These are phyloP conservation scores for Phaeosphaeriaceae sp. DNA, from an alignment of 2,329 filamentous ascomycete genomes.

Conservation along the genomic window DNA sequence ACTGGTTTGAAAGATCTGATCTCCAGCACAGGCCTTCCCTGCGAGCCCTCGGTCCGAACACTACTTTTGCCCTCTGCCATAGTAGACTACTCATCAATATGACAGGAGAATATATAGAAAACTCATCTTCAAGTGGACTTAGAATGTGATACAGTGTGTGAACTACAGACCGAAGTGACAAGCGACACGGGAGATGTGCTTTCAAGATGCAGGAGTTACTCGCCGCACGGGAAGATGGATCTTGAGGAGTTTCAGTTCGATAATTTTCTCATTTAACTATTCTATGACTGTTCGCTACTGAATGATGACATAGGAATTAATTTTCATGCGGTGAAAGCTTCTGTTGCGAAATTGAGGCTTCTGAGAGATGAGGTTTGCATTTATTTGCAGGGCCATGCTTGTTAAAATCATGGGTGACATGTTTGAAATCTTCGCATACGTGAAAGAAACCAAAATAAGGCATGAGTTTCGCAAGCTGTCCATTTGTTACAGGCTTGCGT, in stretches of 20 bases:
- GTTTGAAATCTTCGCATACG: too few species aligned
- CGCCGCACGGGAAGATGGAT: neutral
- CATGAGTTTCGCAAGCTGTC: too few species aligned
- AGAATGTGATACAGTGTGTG: neutral
- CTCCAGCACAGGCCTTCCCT: too few species aligned
- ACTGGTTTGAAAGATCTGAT: too few species aligned
- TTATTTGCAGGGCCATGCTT: neutral
- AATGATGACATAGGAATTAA: neutral
- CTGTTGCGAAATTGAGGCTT: neutral
- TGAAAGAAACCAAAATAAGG: too few species aligned
- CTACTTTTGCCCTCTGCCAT: too few species aligned
- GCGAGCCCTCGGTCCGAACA: too few species aligned
- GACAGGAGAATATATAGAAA: neutral
- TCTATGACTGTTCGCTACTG: neutral
- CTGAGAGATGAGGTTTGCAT: neutral
- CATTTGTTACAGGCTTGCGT: too few species aligned
- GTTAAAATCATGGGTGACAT: neutral
- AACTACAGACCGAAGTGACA: neutral
- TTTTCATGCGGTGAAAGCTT: neutral
- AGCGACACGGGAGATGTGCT: neutral
- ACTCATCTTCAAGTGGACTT: neutral
- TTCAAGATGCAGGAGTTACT: neutral
- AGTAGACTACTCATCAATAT: constrained; percentile 3
- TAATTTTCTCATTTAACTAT: neutral
- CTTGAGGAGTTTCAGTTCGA: neutral